Percentiles rank a stretch among this genome's conserved stretches.
Evolutionary conservation across 2,329 filamentous ascomycete genomes (phyloP).

Genomic region (Colletotrichum aenigma): DNA sequence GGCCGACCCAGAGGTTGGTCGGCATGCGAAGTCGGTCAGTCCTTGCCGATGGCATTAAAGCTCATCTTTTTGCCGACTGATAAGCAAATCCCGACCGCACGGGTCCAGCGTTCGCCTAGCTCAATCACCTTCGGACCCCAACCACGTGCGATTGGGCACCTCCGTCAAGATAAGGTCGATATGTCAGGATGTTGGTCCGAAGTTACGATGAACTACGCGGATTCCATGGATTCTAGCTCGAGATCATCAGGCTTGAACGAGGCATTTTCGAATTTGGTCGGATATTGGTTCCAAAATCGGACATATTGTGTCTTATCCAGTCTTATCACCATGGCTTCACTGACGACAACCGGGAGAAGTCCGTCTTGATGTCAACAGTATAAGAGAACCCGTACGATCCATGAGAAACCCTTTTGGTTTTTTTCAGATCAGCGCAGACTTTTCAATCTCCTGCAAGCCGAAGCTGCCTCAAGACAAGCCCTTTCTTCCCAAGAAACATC

Average conservation of each 20-base stretch:
- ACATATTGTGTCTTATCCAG: not conserved
- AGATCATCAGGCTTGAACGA: not conserved
- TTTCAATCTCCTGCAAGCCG: not conserved
- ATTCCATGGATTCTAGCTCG: not conserved
- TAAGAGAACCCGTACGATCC: not conserved
- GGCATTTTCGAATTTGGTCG: not conserved
- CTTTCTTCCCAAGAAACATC: not conserved
- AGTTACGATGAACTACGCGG: not conserved
- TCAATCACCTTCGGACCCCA: not conserved
- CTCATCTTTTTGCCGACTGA: not conserved
- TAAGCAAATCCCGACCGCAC: conserved; percentile 1
- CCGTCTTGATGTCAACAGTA: not conserved
- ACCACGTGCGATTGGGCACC: not conserved
- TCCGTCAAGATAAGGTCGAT: not conserved
- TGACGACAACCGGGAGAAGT: too few species aligned
- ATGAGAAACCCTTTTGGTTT: not conserved
- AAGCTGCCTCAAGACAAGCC: not conserved
- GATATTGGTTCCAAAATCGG: not conserved
- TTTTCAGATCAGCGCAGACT: not conserved
- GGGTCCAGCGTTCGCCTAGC: not conserved
- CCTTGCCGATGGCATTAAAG: not conserved
- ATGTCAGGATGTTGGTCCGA: not conserved
- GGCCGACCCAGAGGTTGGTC: not conserved
- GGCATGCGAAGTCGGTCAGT: not conserved
- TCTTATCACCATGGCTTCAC: not conserved